Base-by-base conservation (phyloP, 2,329 filamentous ascomycete species). In the Beauveria asiatica region DNA sequence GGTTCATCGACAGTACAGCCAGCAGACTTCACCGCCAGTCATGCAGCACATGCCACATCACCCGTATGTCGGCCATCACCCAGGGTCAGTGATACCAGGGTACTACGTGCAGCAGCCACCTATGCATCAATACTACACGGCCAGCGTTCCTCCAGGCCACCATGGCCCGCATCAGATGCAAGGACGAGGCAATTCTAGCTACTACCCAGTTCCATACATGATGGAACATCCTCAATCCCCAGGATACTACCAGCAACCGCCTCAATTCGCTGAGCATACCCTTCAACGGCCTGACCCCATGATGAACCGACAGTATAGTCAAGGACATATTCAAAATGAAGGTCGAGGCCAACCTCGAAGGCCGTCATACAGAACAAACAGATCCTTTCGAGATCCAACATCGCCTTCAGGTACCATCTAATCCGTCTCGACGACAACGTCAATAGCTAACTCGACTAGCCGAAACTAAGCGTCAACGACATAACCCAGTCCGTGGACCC, bases 21-120 rank as follows among this genome's bases (percentile, higher is more conserved):
- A 70, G 68, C 53, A 68, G 70, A 58, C 69, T 42, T 67, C 72
- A 5, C 64, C 68, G 30, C 65, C 65, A 39, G 65, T 72, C 61
- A 68, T 74, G 54, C 67, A 65, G 6, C 66, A 69, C 39, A 67
- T 71, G 59, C 63, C 69, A 30, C 72, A 70, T 53, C 68, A 73
- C 62, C 58, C 67, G 49, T 78, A 70, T 53, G 66, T 67, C 16
- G 65, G 67, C 8, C 73, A 74, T 56, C 62, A 65, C 10, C 63
- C 64, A 13, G 70, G 76, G 4, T 21, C 57, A 19, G 64, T 74
- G 48, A 65, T 70, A 23, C 75, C 73, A 50, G 72, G 72, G 27
- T 79, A 76, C 62, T 79, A 78, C 62, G 62, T 75, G 61, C 67
- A 72, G 17, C 75, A 75, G 59, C 74, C 75, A 50, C 72, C 72